Percentiles rank a stretch among this genome's conserved stretches.
Conservation (phyloP, 495 filamentous ascomycete species). For the Xylaria curta region DNA sequence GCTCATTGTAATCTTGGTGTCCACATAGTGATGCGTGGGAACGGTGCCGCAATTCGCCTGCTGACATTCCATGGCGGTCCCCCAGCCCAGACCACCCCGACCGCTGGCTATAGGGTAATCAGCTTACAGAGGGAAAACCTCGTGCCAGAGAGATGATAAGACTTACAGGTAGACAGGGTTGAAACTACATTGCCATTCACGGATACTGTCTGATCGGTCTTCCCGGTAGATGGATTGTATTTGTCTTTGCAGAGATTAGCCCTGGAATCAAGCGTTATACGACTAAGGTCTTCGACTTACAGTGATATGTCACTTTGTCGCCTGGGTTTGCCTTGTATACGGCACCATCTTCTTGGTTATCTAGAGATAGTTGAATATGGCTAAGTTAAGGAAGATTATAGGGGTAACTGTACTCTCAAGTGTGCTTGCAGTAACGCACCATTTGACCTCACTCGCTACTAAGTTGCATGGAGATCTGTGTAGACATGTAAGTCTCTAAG, state of each 20-base stretch:
- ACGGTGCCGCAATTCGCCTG: slow-evolving; percentile 41
- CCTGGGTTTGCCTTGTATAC: slow-evolving; percentile 23
- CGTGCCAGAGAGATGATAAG: background rate
- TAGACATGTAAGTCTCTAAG: background rate
- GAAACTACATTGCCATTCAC: slow-evolving; percentile 46
- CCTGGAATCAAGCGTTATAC: slow-evolving; percentile 1
- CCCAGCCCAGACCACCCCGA: slow-evolving; percentile 47
- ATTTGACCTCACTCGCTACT: slow-evolving; percentile 36
- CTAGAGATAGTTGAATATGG: background rate
- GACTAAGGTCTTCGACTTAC: background rate
- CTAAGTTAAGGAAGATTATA: background rate
- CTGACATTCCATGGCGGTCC: slow-evolving; percentile 51
- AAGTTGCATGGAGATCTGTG: slow-evolving; percentile 33
- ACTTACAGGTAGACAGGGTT: slow-evolving; percentile 43
- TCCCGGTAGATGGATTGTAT: slow-evolving; percentile 43
- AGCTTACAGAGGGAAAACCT: background rate
- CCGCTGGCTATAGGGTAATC: slow-evolving; percentile 21
- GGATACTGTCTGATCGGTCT: slow-evolving; percentile 49
- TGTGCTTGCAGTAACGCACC: slow-evolving; percentile 34
- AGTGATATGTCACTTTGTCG: slow-evolving; percentile 20
- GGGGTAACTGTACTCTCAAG: slow-evolving; percentile 8
- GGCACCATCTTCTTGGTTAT: slow-evolving; percentile 28
- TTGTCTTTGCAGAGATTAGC: slow-evolving; percentile 36
- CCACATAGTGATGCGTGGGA: slow-evolving; percentile 42
- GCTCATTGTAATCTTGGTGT: slow-evolving; percentile 47